Base-by-base conservation (phyloP, 2,329 filamentous ascomycete species). In the Aureobasidium sp. region DNA sequence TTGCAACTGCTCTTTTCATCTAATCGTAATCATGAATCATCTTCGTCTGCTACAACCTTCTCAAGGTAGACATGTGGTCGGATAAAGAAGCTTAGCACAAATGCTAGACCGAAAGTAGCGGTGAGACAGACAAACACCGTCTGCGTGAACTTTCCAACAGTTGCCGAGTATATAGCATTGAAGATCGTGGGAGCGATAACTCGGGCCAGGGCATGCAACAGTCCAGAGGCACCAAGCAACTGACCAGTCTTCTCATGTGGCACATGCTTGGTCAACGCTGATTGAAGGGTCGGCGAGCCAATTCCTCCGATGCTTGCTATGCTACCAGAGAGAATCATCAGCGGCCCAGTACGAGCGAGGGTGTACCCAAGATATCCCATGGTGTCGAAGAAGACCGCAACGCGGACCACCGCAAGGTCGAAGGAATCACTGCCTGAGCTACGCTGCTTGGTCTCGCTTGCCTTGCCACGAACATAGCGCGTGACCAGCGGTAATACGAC, bases 231-330 rank as follows among this genome's bases (percentile, higher is more conserved):
- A 26, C 94, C 94, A 0, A 99, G 82, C n/a, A 97, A 78, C 72
- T 94, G 87, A 0, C 94, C 94, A 0, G 94, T 87, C 51, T 84
- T 84, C 66, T 94, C 89, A 0, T 86, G 81, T 0, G 92, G 90
- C 0, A 97, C 87, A 73, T 97, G 94, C 72, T 97, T 97, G 24
- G 92, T 97, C 56, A 97, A 78, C 0, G 88, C 84, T 1, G 89
- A 87, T 70, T 96, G 91, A 55, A 96, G 80, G 0, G 90, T 94
- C 1, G 94, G 92, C 39, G 87, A 88, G 0, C 88, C 92, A 50
- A 97, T 86, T 1, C 92, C 92, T 27, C 93, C 93, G 43, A 95
- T 76, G 0, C 90, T 82, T 1, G 90, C 87, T 20, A 92, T 69
- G 48, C 90, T 79, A 52, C 90, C 93, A 20, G 86, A 88, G 0